Evolutionary conservation across 2,329 filamentous ascomycete species (phyloP).

Genomic region (Ceratocystis diversiconidia): DNA sequence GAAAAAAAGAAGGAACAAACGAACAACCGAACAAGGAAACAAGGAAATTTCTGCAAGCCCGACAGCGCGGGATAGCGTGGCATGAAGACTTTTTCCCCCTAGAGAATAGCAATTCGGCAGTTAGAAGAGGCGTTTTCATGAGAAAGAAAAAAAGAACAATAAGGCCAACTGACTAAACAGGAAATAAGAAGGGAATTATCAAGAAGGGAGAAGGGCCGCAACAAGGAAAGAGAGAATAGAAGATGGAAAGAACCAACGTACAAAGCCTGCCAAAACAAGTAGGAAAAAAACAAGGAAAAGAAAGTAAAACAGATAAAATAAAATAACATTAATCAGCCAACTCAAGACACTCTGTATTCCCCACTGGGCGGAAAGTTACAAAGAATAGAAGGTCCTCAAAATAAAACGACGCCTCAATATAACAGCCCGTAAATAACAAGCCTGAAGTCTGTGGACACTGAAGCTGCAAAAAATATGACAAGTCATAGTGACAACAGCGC

Average conservation of each 20-base stretch:
- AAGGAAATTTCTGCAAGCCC: slow-evolving; percentile 1
- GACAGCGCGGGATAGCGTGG: background rate
- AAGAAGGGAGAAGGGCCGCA: background rate
- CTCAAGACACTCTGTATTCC: background rate
- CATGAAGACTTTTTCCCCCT: background rate
- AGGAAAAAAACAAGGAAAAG: background rate
- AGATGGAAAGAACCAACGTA: background rate
- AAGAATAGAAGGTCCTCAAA: background rate
- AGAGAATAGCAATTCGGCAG: background rate
- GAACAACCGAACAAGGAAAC: background rate
- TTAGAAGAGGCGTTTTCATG: background rate
- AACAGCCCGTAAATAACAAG: background rate
- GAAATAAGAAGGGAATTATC: background rate
- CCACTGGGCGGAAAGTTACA: background rate
- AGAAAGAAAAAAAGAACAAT: background rate
- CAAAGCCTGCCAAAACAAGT: background rate
- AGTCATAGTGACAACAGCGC: background rate
- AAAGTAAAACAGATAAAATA: background rate
- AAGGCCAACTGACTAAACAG: background rate
- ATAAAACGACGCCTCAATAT: background rate
- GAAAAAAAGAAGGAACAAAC: background rate
- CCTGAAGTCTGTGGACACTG: background rate
- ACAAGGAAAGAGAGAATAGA: background rate
- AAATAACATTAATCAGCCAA: background rate
- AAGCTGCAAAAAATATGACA: background rate